Evolutionary conservation across 1,139 yeast genomes (phyloP).

Genomic region (Zygoascus sp.): DNA sequence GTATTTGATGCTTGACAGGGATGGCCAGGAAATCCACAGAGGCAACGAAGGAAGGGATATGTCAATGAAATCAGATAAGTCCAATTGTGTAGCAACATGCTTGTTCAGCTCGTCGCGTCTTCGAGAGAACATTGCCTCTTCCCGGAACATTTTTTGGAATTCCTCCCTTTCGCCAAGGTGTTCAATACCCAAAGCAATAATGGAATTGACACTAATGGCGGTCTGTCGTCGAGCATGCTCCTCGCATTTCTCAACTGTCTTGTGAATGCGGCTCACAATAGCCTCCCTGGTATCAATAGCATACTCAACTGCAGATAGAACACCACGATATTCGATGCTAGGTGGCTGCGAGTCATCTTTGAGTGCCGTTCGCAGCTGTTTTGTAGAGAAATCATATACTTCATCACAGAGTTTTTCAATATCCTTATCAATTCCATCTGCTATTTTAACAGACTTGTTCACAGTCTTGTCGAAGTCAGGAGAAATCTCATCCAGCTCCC

Average conservation of each 20-base stretch:
- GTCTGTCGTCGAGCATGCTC: conserved; percentile 61
- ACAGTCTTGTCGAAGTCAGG: conserved; percentile 62
- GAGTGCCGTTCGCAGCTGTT: conserved; percentile 51
- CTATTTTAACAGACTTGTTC: conserved; percentile 49
- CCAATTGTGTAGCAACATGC: conserved; percentile 55
- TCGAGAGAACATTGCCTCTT: conserved; percentile 80
- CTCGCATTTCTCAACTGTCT: conserved; percentile 65
- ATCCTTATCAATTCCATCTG: conserved; percentile 56
- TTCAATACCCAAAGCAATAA: conserved; percentile 51
- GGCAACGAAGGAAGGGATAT: conserved; percentile 26
- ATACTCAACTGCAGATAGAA: conserved; percentile 63
- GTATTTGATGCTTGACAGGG: background rate
- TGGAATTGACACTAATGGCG: conserved; percentile 52
- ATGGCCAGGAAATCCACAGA: conserved; percentile 16
- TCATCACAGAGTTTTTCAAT: conserved; percentile 58
- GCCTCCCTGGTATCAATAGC: conserved; percentile 65
- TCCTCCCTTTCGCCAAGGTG: conserved; percentile 49
- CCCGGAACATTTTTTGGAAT: conserved; percentile 61
- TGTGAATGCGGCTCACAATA: conserved; percentile 59
- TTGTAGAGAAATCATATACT: conserved; percentile 58
- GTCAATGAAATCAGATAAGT: conserved; percentile 69
- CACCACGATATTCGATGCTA: conserved; percentile 55
- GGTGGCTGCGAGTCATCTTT: conserved; percentile 54
- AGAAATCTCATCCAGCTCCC: conserved; percentile 41
- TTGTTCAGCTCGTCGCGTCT: conserved; percentile 60